phyloP scores from a whole-genome alignment of 1,284 basidiomycete genomes.

The Exobasidium rhododendri region DNA sequence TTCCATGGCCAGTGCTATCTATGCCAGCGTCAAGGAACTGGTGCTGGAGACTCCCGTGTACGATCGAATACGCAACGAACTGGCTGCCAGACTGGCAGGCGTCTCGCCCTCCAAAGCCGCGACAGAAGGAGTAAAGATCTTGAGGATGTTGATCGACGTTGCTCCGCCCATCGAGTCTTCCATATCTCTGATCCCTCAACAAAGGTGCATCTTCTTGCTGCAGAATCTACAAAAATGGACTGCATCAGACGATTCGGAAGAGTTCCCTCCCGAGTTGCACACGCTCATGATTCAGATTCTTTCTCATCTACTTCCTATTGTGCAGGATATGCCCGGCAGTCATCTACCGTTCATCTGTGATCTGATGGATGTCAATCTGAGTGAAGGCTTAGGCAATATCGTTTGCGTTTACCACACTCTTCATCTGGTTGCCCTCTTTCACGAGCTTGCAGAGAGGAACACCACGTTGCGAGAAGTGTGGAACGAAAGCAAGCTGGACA shows the following conservation, averaged over 20 bases:
- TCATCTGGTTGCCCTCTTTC: constrained; percentile 66
- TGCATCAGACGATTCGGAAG: constrained; percentile 63
- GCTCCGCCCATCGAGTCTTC: constrained; percentile 76
- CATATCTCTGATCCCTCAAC: constrained; percentile 76
- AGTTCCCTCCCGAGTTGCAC: constrained; percentile 69
- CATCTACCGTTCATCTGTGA: constrained; percentile 95
- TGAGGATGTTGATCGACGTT: constrained; percentile 70
- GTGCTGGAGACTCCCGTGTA: constrained; percentile 60
- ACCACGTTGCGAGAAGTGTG: constrained; percentile 69
- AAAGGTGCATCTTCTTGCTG: constrained; percentile 81
- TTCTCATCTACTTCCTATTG: constrained; percentile 73
- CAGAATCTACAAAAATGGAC: constrained; percentile 83
- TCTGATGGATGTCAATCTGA: constrained; percentile 79
- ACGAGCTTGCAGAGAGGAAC: constrained; percentile 71
- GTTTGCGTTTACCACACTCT: constrained; percentile 58
- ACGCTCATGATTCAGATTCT: constrained; percentile 73
- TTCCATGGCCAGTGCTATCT: constrained; percentile 25
- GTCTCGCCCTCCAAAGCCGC: constrained; percentile 66
- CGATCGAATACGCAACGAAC: constrained; percentile 80
- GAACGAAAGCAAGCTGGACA: constrained; percentile 62
- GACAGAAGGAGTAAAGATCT: constrained; percentile 66
- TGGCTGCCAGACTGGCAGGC: constrained; percentile 74
- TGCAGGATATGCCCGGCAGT: constrained; percentile 78
- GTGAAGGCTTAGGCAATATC: constrained; percentile 53
- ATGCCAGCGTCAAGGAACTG: constrained; percentile 25